Evolutionary conservation across 352 stramenopile genomes (phyloP).

Genomic region (Aphanomyces cochlioides): DNA sequence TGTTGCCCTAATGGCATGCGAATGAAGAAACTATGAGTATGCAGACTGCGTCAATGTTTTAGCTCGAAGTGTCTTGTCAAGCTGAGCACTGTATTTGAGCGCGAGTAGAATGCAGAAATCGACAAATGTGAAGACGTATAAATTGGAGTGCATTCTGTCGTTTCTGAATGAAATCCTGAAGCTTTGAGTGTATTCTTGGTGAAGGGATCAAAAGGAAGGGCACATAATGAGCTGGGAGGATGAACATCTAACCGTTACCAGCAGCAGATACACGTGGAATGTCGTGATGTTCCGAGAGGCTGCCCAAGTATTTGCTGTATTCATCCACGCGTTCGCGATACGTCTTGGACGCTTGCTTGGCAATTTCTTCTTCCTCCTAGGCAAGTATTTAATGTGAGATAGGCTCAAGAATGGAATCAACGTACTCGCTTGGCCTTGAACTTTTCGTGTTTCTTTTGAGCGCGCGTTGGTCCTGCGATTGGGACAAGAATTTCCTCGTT

Average conservation of each 20-base stretch:
- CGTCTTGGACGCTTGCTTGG: slow-evolving; percentile 81
- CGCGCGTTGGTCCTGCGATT: slow-evolving; percentile 58
- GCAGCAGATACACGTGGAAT: slow-evolving; percentile 93
- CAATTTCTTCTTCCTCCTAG: slow-evolving; percentile 82
- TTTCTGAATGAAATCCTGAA: too few species aligned
- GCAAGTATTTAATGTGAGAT: not conserved
- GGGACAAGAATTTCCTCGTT: slow-evolving; percentile 34
- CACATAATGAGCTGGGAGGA: too few species aligned
- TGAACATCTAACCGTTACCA: slow-evolving; percentile 71
- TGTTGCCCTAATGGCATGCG: too few species aligned
- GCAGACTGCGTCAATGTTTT: too few species aligned
- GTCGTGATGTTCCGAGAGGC: slow-evolving; percentile 97
- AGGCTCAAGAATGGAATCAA: slow-evolving; percentile 7
- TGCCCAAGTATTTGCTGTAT: slow-evolving; percentile 94
- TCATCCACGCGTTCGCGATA: slow-evolving; percentile 93
- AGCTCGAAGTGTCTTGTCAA: too few species aligned
- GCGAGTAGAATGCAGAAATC: too few species aligned
- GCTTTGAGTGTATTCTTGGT: too few species aligned
- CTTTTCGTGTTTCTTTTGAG: slow-evolving; percentile 72
- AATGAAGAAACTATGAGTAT: too few species aligned
- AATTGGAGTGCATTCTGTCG: too few species aligned
- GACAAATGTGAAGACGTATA: too few species aligned
- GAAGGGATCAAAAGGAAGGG: too few species aligned
- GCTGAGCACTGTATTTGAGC: too few species aligned
- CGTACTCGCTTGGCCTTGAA: slow-evolving; percentile 75